Conservation (phyloP, 352 stramenopile genomes). For the Pythium oligandrum region DNA sequence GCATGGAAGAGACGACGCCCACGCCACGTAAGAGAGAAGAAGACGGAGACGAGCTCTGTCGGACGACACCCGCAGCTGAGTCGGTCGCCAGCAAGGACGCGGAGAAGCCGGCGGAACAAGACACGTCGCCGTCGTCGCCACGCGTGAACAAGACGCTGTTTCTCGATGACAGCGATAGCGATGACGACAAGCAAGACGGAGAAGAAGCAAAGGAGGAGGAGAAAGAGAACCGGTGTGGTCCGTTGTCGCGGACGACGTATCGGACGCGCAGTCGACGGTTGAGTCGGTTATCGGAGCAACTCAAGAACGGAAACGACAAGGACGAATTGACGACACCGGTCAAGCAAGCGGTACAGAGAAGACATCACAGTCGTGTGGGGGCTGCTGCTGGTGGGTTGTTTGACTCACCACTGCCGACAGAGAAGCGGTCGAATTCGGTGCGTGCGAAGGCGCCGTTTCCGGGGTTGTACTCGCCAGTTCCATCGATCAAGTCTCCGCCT, state of each 20-base stretch:
- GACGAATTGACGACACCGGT: neutral
- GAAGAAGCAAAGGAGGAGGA: slow-evolving; percentile 1
- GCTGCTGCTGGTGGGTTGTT: neutral
- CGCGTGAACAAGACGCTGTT: slow-evolving; percentile 22
- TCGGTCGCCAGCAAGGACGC: no score
- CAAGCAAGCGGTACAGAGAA: neutral
- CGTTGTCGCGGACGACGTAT: slow-evolving; percentile 9
- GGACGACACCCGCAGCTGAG: no score
- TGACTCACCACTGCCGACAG: slow-evolving; percentile 9
- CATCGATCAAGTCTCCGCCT: neutral
- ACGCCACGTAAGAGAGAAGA: no score
- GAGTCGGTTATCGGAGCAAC: slow-evolving; percentile 1
- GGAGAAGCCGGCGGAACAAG: no score
- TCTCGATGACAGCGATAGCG: slow-evolving; percentile 8
- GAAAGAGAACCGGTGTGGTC: slow-evolving; percentile 2
- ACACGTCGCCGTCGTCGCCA: neutral
- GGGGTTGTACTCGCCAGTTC: slow-evolving; percentile 17
- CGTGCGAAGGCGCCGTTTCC: slow-evolving; percentile 15
- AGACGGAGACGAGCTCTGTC: no score
- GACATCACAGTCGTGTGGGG: neutral
- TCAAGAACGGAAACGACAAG: neutral
- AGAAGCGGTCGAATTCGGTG: slow-evolving; percentile 8
- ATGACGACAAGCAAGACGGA: slow-evolving; percentile 8
- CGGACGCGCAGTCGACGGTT: slow-evolving; percentile 14
- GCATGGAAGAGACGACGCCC: no score